Base-by-base conservation (phyloP, 345 rosid genomes). In the Cardamine chenopodiifolia region DNA sequence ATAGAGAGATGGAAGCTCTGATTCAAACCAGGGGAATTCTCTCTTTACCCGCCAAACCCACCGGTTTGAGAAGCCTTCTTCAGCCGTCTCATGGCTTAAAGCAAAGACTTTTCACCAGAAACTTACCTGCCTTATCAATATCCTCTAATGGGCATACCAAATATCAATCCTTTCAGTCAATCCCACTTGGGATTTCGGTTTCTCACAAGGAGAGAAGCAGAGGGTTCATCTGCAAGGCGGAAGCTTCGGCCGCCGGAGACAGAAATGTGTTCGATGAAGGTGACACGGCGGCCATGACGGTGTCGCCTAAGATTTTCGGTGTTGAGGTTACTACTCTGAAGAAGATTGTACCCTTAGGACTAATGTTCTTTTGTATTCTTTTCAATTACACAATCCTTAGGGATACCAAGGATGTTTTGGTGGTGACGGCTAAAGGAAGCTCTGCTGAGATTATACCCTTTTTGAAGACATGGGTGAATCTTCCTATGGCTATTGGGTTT, bases 401-500 rank as follows among this genome's bases (percentile, higher is more conserved):
- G 67, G 98, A 94, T 68, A 94, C 98, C 0, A 94, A 94, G 79
- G 98, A 94, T 79, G 98, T 94, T 29, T 69, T 94, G 83, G 97
- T 94, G 66, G 97, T 94, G 82, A 94, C 98, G 23, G 98, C 98
- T 26, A 80, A 86, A 79, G 98, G 98, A 44, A 94, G 98, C 52
- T 87, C 96, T 55, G 98, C 98, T 0, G 98, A 94, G 82, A 94
- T 91, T 72, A 94, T 94, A n/a, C 98, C 97, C 0, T 94, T 94
- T 70, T 66, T 94, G 71, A 94, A 94, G 82, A 94, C 98, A 35
- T 94, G 97, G 98, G 97, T 94, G 50, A 94, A 94, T 82, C 87
- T 94, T 74, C 98, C 98, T 53, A 88, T 94, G 97, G 98, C 98
- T 60, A 60, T 94, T 82, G 98, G 98, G 50, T 94, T 94, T 80